A percentile compares a stretch with the other conserved stretches of the same genome.
phyloP scores from a whole-genome alignment of 768 basidiomycete species.

The Suillus lakei region DNA sequence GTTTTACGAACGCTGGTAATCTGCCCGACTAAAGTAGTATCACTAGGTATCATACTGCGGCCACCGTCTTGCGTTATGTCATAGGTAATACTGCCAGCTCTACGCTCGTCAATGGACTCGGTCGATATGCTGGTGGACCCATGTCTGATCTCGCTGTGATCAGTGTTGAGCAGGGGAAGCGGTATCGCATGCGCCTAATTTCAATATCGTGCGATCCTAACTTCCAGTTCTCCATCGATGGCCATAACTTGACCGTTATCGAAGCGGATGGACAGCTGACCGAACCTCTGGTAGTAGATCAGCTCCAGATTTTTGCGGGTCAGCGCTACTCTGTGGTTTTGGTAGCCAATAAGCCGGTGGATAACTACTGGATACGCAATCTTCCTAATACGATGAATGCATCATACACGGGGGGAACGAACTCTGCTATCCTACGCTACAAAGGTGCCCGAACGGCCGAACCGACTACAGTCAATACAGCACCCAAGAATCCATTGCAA shows the following conservation, averaged over 20 bases:
- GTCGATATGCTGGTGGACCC: constrained; percentile 40
- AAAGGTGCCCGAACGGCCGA: constrained; percentile 41
- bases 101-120: constrained; percentile 45
- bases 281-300: constrained; percentile 45
- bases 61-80: constrained; percentile 27
- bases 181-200: constrained; percentile 44
- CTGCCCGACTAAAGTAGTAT: not conserved
- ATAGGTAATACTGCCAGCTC: constrained; percentile 25
- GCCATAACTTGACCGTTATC: constrained; percentile 49
- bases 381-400: constrained; percentile 27
- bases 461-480: constrained; percentile 41
- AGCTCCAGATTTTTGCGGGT: constrained; percentile 42
- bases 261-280: constrained; percentile 50
- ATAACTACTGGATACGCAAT: constrained; percentile 55
- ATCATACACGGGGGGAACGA: constrained; percentile 45
- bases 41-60: constrained; percentile 20
- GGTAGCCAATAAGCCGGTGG: constrained; percentile 36
- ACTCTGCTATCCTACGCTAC: constrained; percentile 60
- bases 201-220: constrained; percentile 46
- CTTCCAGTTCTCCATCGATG: constrained; percentile 51
- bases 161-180: constrained; percentile 33
- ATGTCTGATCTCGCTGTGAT: constrained; percentile 38
- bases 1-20: not conserved
- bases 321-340: constrained; percentile 37
- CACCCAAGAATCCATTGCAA: constrained; percentile 28